Conservation (phyloP, 176 grass and related monocot species). For the Coix lacrymajobi region DNA sequence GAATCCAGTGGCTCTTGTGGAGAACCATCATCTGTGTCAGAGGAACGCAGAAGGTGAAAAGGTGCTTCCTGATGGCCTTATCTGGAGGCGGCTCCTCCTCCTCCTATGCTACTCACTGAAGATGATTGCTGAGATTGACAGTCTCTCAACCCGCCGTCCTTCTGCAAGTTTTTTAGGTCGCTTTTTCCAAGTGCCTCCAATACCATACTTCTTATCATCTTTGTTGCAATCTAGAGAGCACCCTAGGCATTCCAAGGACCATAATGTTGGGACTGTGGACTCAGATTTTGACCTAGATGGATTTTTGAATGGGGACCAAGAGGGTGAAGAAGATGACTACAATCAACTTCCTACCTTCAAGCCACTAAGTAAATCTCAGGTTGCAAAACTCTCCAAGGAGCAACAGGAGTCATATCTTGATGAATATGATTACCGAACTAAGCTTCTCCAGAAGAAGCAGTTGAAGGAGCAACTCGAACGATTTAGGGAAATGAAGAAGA, state of each 20-base stretch:
- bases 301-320: constrained; percentile 42
- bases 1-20: constrained; percentile 82
- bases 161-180: constrained; percentile 45
- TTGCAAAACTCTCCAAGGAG: constrained; percentile 78
- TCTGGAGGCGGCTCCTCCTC: constrained; percentile 71
- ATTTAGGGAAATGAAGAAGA: constrained; percentile 56
- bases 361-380: constrained; percentile 77
- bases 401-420: constrained; percentile 79
- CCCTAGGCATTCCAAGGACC: constrained; percentile 41
- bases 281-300: constrained; percentile 54
- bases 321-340: constrained; percentile 61
- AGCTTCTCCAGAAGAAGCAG: constrained; percentile 85
- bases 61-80: constrained; percentile 80
- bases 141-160: constrained; percentile 41
- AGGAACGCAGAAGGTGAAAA: constrained; percentile 68
- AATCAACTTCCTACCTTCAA: constrained; percentile 84
- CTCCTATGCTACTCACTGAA: constrained; percentile 79
- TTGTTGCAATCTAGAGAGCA: constrained; percentile 75
- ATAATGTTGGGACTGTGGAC: constrained; percentile 33
- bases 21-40: constrained; percentile 78
- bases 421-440: constrained; percentile 76
- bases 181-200: constrained; percentile 40
- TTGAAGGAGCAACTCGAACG: constrained; percentile 59
- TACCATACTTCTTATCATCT: constrained; percentile 75
- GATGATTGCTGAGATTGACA: constrained; percentile 67